Conservation (phyloP, 1,284 basidiomycete genomes). For the Leccinum variabile region DNA sequence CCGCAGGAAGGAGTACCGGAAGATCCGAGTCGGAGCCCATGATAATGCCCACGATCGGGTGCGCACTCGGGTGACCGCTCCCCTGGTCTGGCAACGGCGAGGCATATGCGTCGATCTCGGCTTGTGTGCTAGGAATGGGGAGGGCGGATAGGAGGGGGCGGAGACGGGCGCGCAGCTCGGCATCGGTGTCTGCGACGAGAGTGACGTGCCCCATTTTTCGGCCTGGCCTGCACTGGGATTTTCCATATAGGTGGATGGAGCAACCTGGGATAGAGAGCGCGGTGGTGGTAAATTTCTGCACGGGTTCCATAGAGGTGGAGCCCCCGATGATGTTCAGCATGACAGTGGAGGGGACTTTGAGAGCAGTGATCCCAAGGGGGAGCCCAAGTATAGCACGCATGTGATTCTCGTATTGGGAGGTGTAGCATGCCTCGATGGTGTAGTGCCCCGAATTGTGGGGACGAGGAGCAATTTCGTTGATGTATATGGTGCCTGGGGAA, state of each 20-base stretch:
- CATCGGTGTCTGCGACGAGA: conserved; percentile 82
- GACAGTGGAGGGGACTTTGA: conserved; percentile 85
- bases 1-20: conserved; percentile 89
- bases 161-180: conserved; percentile 70
- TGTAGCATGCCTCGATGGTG: conserved; percentile 97
- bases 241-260: conserved; percentile 90
- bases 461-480: conserved; percentile 99
- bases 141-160: conserved; percentile 69
- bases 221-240: conserved; percentile 84
- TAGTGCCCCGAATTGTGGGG: conserved; percentile 99
- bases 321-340: conserved; percentile 96
- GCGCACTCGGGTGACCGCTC: conserved; percentile 58
- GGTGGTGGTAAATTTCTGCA: conserved; percentile 51
- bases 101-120: conserved; percentile 58
- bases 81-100: conserved; percentile 45
- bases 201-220: conserved; percentile 99
- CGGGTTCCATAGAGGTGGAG: conserved; percentile 63
- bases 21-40: conserved; percentile 99
- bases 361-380: conserved; percentile 85
- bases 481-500: conserved; percentile 66
- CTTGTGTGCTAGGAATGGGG: conserved; percentile 48
- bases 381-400: conserved; percentile 93
- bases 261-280: conserved; percentile 76
- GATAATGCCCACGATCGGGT: conserved; percentile 91
- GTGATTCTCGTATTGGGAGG: conserved; percentile 98